Percentiles rank a stretch among this genome's conserved stretches.
phyloP scores from a whole-genome alignment of 2,329 filamentous ascomycete genomes.

The Monosporascus ibericus region DNA sequence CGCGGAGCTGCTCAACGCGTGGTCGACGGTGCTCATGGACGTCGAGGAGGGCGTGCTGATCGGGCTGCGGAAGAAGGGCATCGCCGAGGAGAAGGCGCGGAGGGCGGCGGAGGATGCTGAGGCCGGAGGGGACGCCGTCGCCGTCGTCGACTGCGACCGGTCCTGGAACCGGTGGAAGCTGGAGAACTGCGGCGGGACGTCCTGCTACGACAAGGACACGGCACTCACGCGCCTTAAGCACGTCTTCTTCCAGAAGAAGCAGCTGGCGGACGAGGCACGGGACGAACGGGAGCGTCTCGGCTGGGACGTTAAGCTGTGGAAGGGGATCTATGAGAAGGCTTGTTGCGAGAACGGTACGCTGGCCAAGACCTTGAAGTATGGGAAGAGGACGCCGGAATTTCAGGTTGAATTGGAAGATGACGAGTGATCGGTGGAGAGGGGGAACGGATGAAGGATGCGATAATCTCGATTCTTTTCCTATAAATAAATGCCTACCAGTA shows the following conservation, averaged over 20 bases:
- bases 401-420: not conserved
- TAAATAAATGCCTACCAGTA: too few species aligned
- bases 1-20: constrained; percentile 7
- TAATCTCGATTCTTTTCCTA: not conserved
- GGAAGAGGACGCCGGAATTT: not conserved
- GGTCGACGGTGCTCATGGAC: constrained; percentile 5
- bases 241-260: not conserved
- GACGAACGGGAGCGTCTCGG: constrained; percentile 7
- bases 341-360: constrained; percentile 13
- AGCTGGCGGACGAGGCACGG: constrained; percentile 5
- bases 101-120: not conserved
- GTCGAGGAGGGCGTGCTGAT: constrained; percentile 12
- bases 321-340: constrained; percentile 13
- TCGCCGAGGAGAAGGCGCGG: not conserved
- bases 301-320: constrained; percentile 5
- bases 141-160: not conserved
- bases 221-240: not conserved
- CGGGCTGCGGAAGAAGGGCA: constrained; percentile 3
- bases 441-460: not conserved
- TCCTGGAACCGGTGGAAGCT: constrained; percentile 16
- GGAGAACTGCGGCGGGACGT: constrained; percentile 17
- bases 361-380: constrained; percentile 5
- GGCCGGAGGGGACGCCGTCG: not conserved
- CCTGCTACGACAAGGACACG: constrained; percentile 9
- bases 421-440: too few species aligned